Evolutionary conservation across 495 filamentous ascomycete species (phyloP), one percentile per base, ranked within the genome.

Genomic region (Penicillium salamii): DNA sequence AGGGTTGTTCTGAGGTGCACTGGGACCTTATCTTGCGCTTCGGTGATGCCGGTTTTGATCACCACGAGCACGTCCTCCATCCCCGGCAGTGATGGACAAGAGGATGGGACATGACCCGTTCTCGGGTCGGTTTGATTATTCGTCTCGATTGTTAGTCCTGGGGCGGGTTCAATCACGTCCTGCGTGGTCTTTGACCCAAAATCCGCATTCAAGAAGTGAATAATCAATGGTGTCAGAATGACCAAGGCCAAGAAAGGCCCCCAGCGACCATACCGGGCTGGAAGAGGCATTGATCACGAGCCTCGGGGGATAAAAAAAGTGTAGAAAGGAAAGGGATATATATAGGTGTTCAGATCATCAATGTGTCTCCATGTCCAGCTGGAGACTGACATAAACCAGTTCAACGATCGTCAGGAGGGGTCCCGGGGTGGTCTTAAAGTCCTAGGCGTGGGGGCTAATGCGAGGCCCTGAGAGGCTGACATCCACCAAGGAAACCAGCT

Each of bases 1-100:
- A 76, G 63, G 11, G 74, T 74, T 23, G 76, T 76, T 32, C 63
- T 43, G 33, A 77, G 46, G 47, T 78, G 73, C 12, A 74, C 59
- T 15, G 71, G 70, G 5, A 74, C 56, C 61, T 75, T 77, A 14
- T 66, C 53, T 40, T 62, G 59, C 1, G 67, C 53, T 60, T 77
- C 76, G n/a, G 70, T 75, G 31, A 76, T 72, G 53, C 76, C 71
- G 0, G 73, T 78, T 52, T 78, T 78, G 2, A 78, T 55, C 11
- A 77, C 54, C 5, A 78, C 66, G 8, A 75, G 63, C 23, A 78
- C 46, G 34, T 72, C 57, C 8, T 71, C 63, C 19, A 73, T 58
- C 14, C 61, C 67, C 1, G 63, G 60, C 8, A 65, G 58, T 12
- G 53, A 32, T n/a, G 55, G 63, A 33, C 69, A 72, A 37, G 53